Conservation (phyloP, 306 rosid genomes). For the Dryas alaskensis region DNA sequence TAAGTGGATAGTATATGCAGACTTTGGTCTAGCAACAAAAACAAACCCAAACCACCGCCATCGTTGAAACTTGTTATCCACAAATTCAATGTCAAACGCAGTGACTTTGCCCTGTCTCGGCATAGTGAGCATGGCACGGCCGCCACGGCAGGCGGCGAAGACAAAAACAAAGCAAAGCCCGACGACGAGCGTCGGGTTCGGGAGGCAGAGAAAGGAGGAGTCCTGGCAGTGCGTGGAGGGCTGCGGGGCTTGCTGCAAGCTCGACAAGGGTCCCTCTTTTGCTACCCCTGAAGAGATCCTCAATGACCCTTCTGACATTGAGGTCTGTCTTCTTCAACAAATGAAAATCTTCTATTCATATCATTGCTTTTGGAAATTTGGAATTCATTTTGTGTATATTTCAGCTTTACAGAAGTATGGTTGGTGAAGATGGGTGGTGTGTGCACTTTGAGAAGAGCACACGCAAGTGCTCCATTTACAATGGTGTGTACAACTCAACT, state of each 20-base stretch:
- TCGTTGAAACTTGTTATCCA: background rate
- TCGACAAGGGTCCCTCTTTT: conserved; percentile 71
- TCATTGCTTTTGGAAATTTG: background rate
- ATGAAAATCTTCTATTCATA: background rate
- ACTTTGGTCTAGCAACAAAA: background rate
- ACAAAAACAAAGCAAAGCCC: conserved; percentile 32
- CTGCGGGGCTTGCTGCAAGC: conserved; percentile 93
- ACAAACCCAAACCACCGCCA: background rate
- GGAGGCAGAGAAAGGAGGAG: conserved; percentile 39
- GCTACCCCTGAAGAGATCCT: conserved; percentile 77
- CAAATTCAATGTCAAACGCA: conserved; percentile 24
- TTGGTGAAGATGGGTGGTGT: conserved; percentile 90
- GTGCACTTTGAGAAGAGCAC: conserved; percentile 67
- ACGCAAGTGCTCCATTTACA: conserved; percentile 78
- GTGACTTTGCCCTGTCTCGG: conserved; percentile 17
- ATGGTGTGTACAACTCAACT: conserved; percentile 36
- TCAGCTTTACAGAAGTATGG: conserved; percentile 82
- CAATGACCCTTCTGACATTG: conserved; percentile 49
- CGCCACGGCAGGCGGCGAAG: conserved; percentile 23
- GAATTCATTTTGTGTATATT: conserved; percentile 15
- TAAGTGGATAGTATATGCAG: too few species aligned
- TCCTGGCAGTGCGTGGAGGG: conserved; percentile 77
- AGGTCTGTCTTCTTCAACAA: conserved; percentile 33
- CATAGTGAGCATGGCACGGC: conserved; percentile 35
- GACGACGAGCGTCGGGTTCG: conserved; percentile 31